Evolutionary conservation across 352 stramenopile genomes (phyloP), one percentile per base, ranked within the genome.

Genomic region (Pythium biforme): DNA sequence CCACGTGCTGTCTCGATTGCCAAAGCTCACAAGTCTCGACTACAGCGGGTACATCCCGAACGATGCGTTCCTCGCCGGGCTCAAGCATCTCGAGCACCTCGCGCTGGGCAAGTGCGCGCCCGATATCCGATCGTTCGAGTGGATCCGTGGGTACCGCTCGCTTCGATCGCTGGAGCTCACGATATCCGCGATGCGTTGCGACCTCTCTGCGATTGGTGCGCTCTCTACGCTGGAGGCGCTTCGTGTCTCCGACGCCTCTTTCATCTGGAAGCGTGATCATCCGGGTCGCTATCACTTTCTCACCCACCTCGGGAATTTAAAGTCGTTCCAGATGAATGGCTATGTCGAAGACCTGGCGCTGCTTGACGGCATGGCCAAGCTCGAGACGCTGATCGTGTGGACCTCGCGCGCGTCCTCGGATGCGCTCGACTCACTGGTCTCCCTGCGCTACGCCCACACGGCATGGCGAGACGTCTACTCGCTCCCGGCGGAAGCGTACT

Each of bases 1-100:
- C 0, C 20, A 58, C 3, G 51, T 48, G 14, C 20, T 58, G 22
- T 14, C 33, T 1, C 33, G 25, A 19, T 6, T 58, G 4, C 15
- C 51, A 9, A 17, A 31, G 5, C 33, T 58, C 6, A 58, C 22
- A 12, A 27, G 39, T 19, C 34, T 58, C 17, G 29, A 58, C 51
- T 58, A 58, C 25, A 47, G 34, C 20, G 51, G 33, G 3, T 48
- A 37, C 11, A 58, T 58, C 23, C 33, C 51, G 12, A 48, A 34
- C 27, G 31, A 58, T 5, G 27, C 22, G 19, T 5, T 58, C 15
- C 15, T 58, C 20, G 34, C 14, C 3, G 19, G 11, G 12, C 9
- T 48, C 6, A 27, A 31, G 9, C n/a, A 48, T n/a, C 31, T 56
- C 6, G 31, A 58, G 12, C n/a, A 34, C 15, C 51, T 58, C 11